Evolutionary conservation across 176 grass and related monocot genomes (phyloP).

Genomic region (Carex scoparia): DNA sequence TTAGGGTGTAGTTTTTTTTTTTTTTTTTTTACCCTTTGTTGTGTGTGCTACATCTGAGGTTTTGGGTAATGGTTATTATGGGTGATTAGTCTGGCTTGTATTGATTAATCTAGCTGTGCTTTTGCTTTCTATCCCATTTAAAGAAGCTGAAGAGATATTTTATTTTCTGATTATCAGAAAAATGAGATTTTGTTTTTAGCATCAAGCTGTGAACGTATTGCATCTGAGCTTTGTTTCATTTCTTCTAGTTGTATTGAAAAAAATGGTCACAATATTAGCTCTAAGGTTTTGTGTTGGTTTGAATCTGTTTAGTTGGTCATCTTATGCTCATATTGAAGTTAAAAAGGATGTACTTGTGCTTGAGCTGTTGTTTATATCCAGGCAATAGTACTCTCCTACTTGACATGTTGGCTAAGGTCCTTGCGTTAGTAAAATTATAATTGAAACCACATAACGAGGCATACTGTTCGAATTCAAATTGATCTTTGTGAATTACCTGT

Average conservation of each 20-base stretch:
- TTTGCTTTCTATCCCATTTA: not conserved
- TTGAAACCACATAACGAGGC: too few species aligned
- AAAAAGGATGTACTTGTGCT: too few species aligned
- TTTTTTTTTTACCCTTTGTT: not conserved
- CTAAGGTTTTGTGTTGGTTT: too few species aligned
- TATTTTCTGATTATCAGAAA: not conserved
- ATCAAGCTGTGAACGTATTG: not conserved
- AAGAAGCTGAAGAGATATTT: not conserved
- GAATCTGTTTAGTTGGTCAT: too few species aligned
- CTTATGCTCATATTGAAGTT: too few species aligned
- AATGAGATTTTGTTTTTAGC: constrained; percentile 18
- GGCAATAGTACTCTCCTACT: too few species aligned
- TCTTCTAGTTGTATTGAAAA: not conserved
- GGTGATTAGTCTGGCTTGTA: not conserved
- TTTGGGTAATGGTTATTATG: not conserved
- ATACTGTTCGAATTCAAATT: too few species aligned
- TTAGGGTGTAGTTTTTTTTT: not conserved
- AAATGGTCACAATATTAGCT: too few species aligned
- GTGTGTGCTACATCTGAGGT: not conserved
- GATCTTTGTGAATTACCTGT: too few species aligned
- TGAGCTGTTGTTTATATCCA: too few species aligned
- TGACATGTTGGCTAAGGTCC: too few species aligned
- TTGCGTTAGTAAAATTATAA: too few species aligned
- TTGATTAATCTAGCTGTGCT: not conserved
- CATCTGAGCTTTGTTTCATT: not conserved